Base-by-base conservation (phyloP, 495 filamentous ascomycete species). In the Talaromyces wortmannii region DNA sequence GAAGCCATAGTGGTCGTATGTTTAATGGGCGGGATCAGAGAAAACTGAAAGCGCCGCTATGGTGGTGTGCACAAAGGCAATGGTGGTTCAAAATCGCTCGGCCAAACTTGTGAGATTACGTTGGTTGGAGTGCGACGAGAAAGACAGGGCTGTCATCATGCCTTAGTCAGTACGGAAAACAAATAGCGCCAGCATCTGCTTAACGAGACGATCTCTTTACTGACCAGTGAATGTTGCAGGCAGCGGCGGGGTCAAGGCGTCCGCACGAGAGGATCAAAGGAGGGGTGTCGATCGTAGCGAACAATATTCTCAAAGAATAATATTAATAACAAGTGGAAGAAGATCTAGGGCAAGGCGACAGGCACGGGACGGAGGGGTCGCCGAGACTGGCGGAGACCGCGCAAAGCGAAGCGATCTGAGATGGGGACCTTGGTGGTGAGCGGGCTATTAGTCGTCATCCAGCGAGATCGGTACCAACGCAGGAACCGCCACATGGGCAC, bases 1-100 rank as follows among this genome's bases (percentile, higher is more conserved):
- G 70, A 61, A 31, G 66, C 58, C 73, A 76, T 76, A 51, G 50
- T 31, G 48, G 42, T 43, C 17, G 47, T 45, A 43, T 33, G 51
- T 29, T 23, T 51, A 30, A 50, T 45, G 18, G 40, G 7, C 31
- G 7, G 48, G 18, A 32, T 23, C 23, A 23, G 23, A 43, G 40
- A 43, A 43, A 15, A 43, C 10, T 11, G n/a, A 43, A 43, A 43
- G n/a, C 40, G n/a, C 40, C n/a, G 40, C 11, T 2, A 43, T 15
- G 40, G 10, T 43, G 40, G n/a, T 11, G 2, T 15, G n/a, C 11
- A 2, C 11, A 15, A 43, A 43, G 40, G 40, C 40, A 43, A 43
- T 11, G 40, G 4, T 15, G 40, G 40, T 43, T 43, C 11, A 43
- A 23, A 4, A 23, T 23, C 23, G 23, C 23, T 23, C 23, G 23